Percentiles rank a stretch among this genome's conserved stretches.
phyloP scores from a whole-genome alignment of 2,329 filamentous ascomycete species.

The Cladosporium oxysporum region DNA sequence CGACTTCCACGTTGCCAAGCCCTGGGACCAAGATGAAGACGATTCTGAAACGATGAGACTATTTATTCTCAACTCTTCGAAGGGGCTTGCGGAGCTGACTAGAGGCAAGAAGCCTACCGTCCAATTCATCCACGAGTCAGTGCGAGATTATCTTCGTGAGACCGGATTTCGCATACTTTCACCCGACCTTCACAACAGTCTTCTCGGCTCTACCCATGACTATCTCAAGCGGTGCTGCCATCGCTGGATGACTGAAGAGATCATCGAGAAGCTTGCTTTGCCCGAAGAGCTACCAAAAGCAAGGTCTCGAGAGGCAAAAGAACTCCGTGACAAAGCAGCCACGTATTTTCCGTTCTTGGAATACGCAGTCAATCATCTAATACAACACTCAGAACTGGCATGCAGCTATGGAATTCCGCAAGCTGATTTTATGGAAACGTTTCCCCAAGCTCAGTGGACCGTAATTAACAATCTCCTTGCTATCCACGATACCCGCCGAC shows the following conservation, averaged over 20 bases:
- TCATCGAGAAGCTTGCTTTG: not conserved
- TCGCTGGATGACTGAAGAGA: not conserved
- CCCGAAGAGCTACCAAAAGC: not conserved
- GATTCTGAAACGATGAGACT: constrained; percentile 35
- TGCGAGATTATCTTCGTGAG: constrained; percentile 29
- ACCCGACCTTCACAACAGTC: not conserved
- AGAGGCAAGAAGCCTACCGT: constrained; percentile 38
- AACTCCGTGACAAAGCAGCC: not conserved
- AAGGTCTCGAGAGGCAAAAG: not conserved
- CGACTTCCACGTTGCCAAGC: not conserved
- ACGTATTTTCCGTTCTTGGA: not conserved
- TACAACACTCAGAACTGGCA: not conserved
- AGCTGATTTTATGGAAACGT: not conserved
- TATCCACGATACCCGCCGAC: not conserved
- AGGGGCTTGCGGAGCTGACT: constrained; percentile 53
- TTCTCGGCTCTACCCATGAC: not conserved
- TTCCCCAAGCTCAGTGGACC: not conserved
- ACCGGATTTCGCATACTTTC: not conserved
- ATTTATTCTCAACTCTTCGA: constrained; percentile 49
- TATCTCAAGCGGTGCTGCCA: not conserved
- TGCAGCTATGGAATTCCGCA: not conserved
- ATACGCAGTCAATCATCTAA: not conserved
- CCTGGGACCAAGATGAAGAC: constrained; percentile 16
- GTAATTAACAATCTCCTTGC: not conserved
- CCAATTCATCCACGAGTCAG: constrained; percentile 59